A percentile compares a stretch with the other conserved stretches of the same genome.
phyloP scores from a whole-genome alignment of 2,329 filamentous ascomycete species.

The Exutisphaerella laricina region DNA sequence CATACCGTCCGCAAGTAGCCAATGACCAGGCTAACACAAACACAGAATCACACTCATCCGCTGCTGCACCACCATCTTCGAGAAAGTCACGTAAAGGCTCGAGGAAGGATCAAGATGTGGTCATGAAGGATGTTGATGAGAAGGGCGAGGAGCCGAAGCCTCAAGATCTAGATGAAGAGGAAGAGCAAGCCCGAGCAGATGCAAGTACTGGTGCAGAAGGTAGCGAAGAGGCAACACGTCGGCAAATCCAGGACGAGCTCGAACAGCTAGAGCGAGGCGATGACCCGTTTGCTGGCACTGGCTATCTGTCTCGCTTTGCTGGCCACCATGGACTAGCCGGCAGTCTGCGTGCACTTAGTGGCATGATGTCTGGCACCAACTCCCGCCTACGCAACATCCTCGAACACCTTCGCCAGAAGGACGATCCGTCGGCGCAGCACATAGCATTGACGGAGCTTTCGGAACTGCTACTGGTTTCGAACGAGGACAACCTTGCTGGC shows the following conservation, averaged over 20 bases:
- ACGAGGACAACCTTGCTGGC: constrained; percentile 91
- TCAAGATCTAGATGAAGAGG: constrained; percentile 29
- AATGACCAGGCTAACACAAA: constrained; percentile 20
- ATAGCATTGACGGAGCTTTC: constrained; percentile 91
- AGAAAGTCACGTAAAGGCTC: constrained; percentile 31
- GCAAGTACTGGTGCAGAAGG: constrained; percentile 32
- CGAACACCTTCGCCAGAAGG: constrained; percentile 66
- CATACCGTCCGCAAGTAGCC: constrained; percentile 1
- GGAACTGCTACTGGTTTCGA: constrained; percentile 87
- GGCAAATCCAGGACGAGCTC: constrained; percentile 55
- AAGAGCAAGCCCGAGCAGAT: constrained; percentile 50
- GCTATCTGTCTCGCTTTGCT: constrained; percentile 62
- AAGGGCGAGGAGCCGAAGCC: constrained; percentile 30
- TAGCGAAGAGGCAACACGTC: constrained; percentile 57
- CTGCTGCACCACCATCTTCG: constrained; percentile 27
- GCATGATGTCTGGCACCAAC: constrained; percentile 84
- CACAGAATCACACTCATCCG: constrained; percentile 34
- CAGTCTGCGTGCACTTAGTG: constrained; percentile 79
- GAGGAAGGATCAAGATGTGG: constrained; percentile 31
- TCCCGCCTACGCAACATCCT: constrained; percentile 63
- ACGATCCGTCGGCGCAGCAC: constrained; percentile 79
- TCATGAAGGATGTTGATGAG: constrained; percentile 32
- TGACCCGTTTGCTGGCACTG: constrained; percentile 55
- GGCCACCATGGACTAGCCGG: constrained; percentile 63
- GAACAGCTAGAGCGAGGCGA: constrained; percentile 46